Percentiles rank a stretch among this genome's conserved stretches.
phyloP scores from a whole-genome alignment of 2,329 filamentous ascomycete species.

The Teratosphaeria nubilosa region DNA sequence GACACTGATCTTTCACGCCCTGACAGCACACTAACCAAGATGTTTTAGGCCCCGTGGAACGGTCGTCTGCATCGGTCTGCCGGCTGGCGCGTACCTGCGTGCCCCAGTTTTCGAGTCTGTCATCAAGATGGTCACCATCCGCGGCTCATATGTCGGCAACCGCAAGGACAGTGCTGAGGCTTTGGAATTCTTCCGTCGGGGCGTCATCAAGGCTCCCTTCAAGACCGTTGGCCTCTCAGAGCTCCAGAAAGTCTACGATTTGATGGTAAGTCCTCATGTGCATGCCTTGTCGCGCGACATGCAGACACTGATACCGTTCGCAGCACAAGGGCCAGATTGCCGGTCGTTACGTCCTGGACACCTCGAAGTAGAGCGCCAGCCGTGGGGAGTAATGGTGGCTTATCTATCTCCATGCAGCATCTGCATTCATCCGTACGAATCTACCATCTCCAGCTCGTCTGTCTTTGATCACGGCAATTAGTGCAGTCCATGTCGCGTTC shows the following conservation, averaged over 20 bases:
- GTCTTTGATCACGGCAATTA: neutral
- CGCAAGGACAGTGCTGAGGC: conserved; percentile 80
- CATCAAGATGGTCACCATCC: conserved; percentile 81
- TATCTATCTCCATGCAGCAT: neutral
- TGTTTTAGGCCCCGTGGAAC: conserved; percentile 45
- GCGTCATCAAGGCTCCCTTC: conserved; percentile 77
- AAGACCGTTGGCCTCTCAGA: conserved; percentile 76
- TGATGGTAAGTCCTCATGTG: conserved; percentile 25
- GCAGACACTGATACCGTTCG: neutral
- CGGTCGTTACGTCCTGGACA: conserved; percentile 70
- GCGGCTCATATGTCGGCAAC: conserved; percentile 90
- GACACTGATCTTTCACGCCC: neutral
- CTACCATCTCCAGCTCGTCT: neutral
- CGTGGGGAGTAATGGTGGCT: neutral
- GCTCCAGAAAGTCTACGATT: conserved; percentile 67
- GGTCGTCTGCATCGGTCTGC: conserved; percentile 82
- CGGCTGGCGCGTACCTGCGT: conserved; percentile 65
- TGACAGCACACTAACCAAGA: neutral
- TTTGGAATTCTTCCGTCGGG: conserved; percentile 76
- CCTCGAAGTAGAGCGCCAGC: conserved; percentile 42
- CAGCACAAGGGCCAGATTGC: conserved; percentile 54
- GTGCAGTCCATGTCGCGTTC: neutral
- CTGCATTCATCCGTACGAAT: neutral
- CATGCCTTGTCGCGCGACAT: conserved; percentile 28
- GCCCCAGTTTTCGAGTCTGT: conserved; percentile 87